A percentile compares a stretch with the other conserved stretches of the same genome.
These are phyloP conservation scores for Cyamopsis tetragonoloba DNA, from an alignment of 306 rosid genomes.

Conservation along the genomic window DNA sequence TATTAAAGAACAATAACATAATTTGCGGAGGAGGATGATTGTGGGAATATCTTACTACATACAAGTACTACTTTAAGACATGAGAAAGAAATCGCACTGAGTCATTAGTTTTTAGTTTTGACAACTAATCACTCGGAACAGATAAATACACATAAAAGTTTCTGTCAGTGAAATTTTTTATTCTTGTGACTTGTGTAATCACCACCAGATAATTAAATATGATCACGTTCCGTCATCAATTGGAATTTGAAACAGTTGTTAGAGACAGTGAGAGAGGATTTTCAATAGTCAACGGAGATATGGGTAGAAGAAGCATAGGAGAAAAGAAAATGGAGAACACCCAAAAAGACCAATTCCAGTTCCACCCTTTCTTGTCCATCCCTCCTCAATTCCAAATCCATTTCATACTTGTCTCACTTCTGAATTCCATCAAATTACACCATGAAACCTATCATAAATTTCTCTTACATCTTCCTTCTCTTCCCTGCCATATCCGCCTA, in stretches of 20 bases:
- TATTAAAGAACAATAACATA: slow-evolving; percentile 5
- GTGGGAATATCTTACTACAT: slow-evolving; percentile 15
- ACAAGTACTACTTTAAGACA: neutral
- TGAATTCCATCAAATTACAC: slow-evolving; percentile 34
- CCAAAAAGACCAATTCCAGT: slow-evolving; percentile 34
- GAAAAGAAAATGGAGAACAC: slow-evolving; percentile 35
- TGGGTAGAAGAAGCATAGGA: neutral
- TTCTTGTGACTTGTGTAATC: slow-evolving; percentile 34
- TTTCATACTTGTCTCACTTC: slow-evolving; percentile 6
- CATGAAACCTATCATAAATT: slow-evolving; percentile 48
- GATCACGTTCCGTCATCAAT: slow-evolving; percentile 25
- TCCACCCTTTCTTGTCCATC: slow-evolving; percentile 23
- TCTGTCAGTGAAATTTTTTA: slow-evolving; percentile 19
- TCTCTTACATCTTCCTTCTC: slow-evolving; percentile 33
- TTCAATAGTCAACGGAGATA: slow-evolving; percentile 49
- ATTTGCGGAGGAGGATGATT: slow-evolving; percentile 4
- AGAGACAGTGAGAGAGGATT: slow-evolving; percentile 18
- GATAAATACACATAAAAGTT: neutral
- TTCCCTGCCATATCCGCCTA: slow-evolving; percentile 36
- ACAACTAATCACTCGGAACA: slow-evolving; percentile 29
- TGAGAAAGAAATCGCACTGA: neutral
- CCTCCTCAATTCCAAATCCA: slow-evolving; percentile 21
- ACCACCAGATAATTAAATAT: slow-evolving; percentile 28
- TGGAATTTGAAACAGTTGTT: slow-evolving; percentile 38
- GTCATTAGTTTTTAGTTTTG: slow-evolving; percentile 2